Base-by-base conservation (phyloP, 2,329 filamentous ascomycete genomes). In the Aspergillus ruber region DNA sequence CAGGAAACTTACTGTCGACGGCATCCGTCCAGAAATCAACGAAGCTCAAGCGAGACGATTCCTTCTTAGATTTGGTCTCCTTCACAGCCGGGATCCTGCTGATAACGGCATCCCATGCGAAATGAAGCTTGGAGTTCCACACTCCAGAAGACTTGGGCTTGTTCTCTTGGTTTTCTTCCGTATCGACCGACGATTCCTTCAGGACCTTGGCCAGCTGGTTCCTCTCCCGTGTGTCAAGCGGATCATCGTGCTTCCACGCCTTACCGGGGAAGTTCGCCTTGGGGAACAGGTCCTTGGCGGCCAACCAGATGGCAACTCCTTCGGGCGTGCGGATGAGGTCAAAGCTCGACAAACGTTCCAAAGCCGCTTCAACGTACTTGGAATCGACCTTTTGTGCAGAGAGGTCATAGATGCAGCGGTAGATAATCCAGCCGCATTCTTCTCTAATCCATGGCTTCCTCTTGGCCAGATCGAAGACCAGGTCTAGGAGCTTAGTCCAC, bases 361-460 rank as follows among this genome's bases (percentile, higher is more conserved):
- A 72, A 0, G 85, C 82, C 21, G 74, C 69, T 58, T 84, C 77
- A 1, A 81, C 80, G 47, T 81, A 78, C 48, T 77, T 72, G 8
- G 58, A 53, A 15, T 68, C 55, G 17, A 66, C 62, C 23, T 70
- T 60, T 25, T 68, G 62, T 7, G 66, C 35, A 8, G 60, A 61
- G 27, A 79, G 58, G 17, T 84, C 82, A 27, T 78, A 76, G 33
- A 93, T 67, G 12, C 85, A 83, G 61, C 89, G 82, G 40, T 86
- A 84, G 21, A 96, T 75, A 42, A 93, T 81, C 77, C 84, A 88
- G 27, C 87, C 89, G 59, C 89, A 95, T 64, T 95, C 88, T 59
- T 91, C 84, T 51, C 88, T 81, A 55, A 97, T 76, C 91, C 90
- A 96, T 27, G 87, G 81, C 68, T 95, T 94, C 69, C 87, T 87